Evolutionary conservation across 371 early-diverging fungal species (phyloP).

Genomic region (Syncephalastrum sp.): DNA sequence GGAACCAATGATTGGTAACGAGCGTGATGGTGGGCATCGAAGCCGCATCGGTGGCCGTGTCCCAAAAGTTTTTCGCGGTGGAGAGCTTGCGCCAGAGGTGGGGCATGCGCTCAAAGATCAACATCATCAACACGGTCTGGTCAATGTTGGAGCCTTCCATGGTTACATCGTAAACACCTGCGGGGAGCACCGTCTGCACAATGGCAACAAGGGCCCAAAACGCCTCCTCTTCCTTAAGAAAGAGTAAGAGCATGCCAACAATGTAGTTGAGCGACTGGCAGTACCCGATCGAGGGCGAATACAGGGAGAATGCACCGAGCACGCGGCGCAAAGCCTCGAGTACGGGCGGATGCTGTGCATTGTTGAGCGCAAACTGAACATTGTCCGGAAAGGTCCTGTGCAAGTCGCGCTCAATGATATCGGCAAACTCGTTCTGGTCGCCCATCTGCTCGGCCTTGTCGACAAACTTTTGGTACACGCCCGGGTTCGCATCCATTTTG

Average conservation of each 20-base stretch:
- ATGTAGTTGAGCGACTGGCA: conserved; percentile 88
- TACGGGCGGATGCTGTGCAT: conserved; percentile 32
- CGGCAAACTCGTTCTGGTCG: conserved; percentile 63
- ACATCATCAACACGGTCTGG: conserved; percentile 73
- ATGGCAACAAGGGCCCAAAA: conserved; percentile 82
- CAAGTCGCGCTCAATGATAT: conserved; percentile 81
- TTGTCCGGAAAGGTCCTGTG: conserved; percentile 85
- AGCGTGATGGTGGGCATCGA: conserved; percentile 73
- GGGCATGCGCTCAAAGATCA: conserved; percentile 59
- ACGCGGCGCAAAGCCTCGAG: conserved; percentile 70
- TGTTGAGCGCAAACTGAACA: conserved; percentile 46
- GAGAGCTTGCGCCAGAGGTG: conserved; percentile 52
- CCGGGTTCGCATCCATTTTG: conserved; percentile 59
- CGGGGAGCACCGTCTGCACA: conserved; percentile 72
- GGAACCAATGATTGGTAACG: conserved; percentile 79
- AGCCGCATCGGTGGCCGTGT: conserved; percentile 30
- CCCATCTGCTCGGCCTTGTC: conserved; percentile 53
- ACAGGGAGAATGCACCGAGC: conserved; percentile 67
- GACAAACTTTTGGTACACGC: conserved; percentile 57
- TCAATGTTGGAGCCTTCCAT: conserved; percentile 83
- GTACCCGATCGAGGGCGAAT: conserved; percentile 77
- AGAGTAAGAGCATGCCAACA: conserved; percentile 77
- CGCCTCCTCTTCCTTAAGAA: conserved; percentile 74
- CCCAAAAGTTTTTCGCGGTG: conserved; percentile 52
- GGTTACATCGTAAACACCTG: conserved; percentile 75